These are phyloP conservation scores for Cynanchum wilfordii DNA, from an alignment of 257 asterid genomes.

Conservation along the genomic window DNA sequence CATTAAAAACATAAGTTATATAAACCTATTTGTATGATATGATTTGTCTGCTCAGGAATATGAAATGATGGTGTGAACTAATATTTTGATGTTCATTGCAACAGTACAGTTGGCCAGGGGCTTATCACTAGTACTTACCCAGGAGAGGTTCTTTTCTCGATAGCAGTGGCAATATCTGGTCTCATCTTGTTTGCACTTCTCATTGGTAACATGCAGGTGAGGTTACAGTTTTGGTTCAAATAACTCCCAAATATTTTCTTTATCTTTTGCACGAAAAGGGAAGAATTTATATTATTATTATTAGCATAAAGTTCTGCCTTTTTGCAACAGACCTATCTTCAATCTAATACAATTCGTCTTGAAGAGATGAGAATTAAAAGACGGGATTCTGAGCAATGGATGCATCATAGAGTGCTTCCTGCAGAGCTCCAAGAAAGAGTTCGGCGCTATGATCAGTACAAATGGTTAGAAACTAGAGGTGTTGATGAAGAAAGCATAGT, in stretches of 20 bases:
- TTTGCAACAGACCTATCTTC: slow-evolving; percentile 81
- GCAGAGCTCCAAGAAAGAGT: slow-evolving; percentile 80
- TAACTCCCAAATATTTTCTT: not conserved
- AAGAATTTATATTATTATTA: not conserved
- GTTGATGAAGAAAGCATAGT: slow-evolving; percentile 90
- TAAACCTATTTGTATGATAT: not conserved
- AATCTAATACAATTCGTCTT: slow-evolving; percentile 74
- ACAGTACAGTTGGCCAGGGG: slow-evolving; percentile 96
- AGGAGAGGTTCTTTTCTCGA: slow-evolving; percentile 77
- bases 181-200: slow-evolving; percentile 92
- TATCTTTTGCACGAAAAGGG: not conserved
- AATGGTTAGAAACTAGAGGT: slow-evolving; percentile 90
- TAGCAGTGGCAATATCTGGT: slow-evolving; percentile 69
- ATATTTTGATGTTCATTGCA: slow-evolving; percentile 10
- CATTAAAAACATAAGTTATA: not conserved
- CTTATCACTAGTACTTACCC: slow-evolving; percentile 87
- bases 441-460: slow-evolving; percentile 85
- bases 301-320: slow-evolving; percentile 15
- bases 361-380: slow-evolving; percentile 95
- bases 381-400: slow-evolving; percentile 97
- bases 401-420: slow-evolving; percentile 95
- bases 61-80: slow-evolving; percentile 12
- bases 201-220: slow-evolving; percentile 97
- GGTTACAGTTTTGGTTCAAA: not conserved
- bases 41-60: not conserved